A percentile compares a stretch with the other conserved stretches of the same genome.
Conservation (phyloP, 495 filamentous ascomycete species). For the Elaphomyces granulatus region DNA sequence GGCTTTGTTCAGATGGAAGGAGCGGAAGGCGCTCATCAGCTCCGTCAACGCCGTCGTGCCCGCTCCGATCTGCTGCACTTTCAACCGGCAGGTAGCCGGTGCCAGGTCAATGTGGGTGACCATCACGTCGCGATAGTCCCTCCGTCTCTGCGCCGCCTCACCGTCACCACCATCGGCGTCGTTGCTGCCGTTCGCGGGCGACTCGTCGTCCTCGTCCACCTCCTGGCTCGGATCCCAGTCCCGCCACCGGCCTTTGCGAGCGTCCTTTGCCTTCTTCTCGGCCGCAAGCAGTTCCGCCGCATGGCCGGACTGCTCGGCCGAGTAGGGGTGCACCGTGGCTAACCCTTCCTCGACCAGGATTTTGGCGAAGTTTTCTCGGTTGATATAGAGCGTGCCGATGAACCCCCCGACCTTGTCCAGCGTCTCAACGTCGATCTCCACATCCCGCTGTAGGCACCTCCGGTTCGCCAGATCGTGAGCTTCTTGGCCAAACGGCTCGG, state of each 20-base stretch:
- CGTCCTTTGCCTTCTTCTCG: constrained; percentile 76
- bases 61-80: constrained; percentile 75
- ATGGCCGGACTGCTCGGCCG: constrained; percentile 88
- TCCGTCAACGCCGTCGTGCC: constrained; percentile 68
- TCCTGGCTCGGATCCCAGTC: constrained; percentile 85
- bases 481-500: constrained; percentile 91
- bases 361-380: constrained; percentile 94
- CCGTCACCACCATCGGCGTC: constrained; percentile 33
- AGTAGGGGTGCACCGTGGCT: constrained; percentile 83
- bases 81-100: constrained; percentile 45
- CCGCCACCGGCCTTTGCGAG: constrained; percentile 75
- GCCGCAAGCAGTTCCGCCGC: constrained; percentile 76
- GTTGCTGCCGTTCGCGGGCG: constrained; percentile 32
- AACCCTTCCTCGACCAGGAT: constrained; percentile 85
- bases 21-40: constrained; percentile 77
- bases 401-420: constrained; percentile 95
- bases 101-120: constrained; percentile 73
- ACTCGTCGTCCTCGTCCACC: constrained; percentile 36
- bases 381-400: constrained; percentile 86
- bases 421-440: constrained; percentile 90
- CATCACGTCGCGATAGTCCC: constrained; percentile 85
- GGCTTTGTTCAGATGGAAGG: constrained; percentile 62
- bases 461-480: constrained; percentile 80
- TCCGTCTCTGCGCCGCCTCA: constrained; percentile 40
- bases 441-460: constrained; percentile 84